Base-by-base conservation (phyloP, 768 basidiomycete genomes). In the Albatrellus ellisii region DNA sequence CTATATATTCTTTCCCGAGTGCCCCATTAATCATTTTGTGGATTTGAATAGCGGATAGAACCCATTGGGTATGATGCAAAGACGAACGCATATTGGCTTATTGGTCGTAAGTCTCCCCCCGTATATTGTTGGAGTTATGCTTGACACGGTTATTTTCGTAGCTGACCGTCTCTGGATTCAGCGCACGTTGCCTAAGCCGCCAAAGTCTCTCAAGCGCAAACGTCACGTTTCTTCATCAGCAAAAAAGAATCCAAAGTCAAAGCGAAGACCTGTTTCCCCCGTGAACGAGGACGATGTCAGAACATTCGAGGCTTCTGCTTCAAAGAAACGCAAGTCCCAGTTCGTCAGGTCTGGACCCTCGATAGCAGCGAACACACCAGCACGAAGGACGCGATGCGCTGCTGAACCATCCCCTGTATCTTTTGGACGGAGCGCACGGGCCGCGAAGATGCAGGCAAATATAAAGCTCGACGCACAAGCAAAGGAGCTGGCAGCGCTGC, bases 81-180 rank as follows among this genome's bases (percentile, higher is more conserved):
- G 54, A 65, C 63, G 6, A 87, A 88, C 56, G 77, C 80, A 0
- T 90, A 88, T 54, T 89, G 86, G 86, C 59, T 88, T 18, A 83
- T 91, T 48, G 87, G 88, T 32, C 69, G 82, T 82, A 60, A 27
- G 70, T 26, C 37, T 32, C n/a, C 38, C 35, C 26, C 22, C 18
- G 15, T 25, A 20, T n/a, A 14, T 24, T 18, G 9, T 34, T 15
- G 15, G 24, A 38, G 33, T 39, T 20, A 42, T 22, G 32, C 41
- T 17, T 20, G 36, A 24, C 32, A 42, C 33, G 33, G 25, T 8
- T 14, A 35, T n/a, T 27, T 34, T n/a, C 12, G 20, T 43, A 86
- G 85, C 74, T 42, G 79, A 88, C 53, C 79, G 88, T 18, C 66
- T 91, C 18, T 91, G 88, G 88, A 74, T 88, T 33, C 87, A 90